A percentile compares a stretch with the other conserved stretches of the same genome.
Evolutionary conservation across 805 yeast genomes (phyloP).

Genomic region (Wickerhamomyces kurtzmanii): DNA sequence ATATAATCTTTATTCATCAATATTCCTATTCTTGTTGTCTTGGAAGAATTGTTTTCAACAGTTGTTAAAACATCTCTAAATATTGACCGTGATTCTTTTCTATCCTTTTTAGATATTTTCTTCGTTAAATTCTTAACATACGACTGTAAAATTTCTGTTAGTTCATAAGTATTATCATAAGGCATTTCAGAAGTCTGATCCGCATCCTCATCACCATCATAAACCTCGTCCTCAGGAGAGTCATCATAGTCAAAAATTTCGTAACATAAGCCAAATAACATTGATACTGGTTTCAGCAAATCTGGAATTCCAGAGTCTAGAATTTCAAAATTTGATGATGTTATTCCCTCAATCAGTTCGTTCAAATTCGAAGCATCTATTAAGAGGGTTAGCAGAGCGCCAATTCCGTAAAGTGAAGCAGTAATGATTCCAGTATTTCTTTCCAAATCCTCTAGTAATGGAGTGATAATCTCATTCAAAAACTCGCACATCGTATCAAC

Average conservation of each 20-base stretch:
- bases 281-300: conserved; percentile 13
- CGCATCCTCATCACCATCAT: conserved; percentile 27
- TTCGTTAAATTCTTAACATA: conserved; percentile 45
- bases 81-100: conserved; percentile 46
- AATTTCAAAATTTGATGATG: conserved; percentile 11
- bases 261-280: conserved; percentile 15
- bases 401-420: conserved; percentile 14
- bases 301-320: conserved; percentile 4
- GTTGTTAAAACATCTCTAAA: conserved; percentile 49
- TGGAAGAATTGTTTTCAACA: conserved; percentile 26
- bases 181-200: conserved; percentile 39
- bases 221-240: conserved; percentile 25
- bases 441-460: conserved; percentile 4
- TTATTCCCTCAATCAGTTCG: conserved; percentile 11
- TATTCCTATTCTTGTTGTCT: conserved; percentile 23
- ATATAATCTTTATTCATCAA: conserved; percentile 6
- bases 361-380: conserved; percentile 2
- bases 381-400: conserved; percentile 13
- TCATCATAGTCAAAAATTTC: conserved; percentile 24
- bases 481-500: conserved; percentile 12
- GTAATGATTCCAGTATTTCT: conserved; percentile 8
- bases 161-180: conserved; percentile 40
- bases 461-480: conserved; percentile 8
- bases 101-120: conserved; percentile 51
- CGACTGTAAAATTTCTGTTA: conserved; percentile 28